Evolutionary conservation across 306 rosid species (phyloP), one percentile per base, ranked within the genome.

Genomic region (Rubus parviflorus): DNA sequence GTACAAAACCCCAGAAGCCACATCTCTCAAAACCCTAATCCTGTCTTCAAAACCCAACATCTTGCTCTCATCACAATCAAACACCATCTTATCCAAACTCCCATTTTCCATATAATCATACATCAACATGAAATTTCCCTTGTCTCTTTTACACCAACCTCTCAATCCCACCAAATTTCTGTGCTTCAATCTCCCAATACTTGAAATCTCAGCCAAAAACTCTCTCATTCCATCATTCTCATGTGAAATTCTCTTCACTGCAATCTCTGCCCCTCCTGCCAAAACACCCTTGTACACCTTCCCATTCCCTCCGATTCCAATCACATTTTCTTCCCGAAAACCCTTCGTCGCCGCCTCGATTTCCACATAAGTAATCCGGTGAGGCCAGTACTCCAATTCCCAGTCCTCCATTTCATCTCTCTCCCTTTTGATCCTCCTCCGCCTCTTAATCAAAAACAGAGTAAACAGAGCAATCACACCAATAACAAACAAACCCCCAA

Each of bases 301-400:
- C 47, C 97, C 92, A 68, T 92, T 94, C 53, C 92, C 97, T 62
- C 98, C 97, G 16, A 87, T 61, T 37, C 98, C 98, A 43, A 94
- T 89, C 81, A 87, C 97, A 60, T 90, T 92, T 68, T 84, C 90
- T 46, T 90, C 91, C 1, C 9, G 62, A 45, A 94, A 90, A 1
- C 86, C 83, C 17, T 88, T 86, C 7, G 98, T 92, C 2, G 95
- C 89, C 14, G 74, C 71, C 71, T 84, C 89, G 1, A 94, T 88
- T 75, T 94, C 97, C 17, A 85, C 86, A 46, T 85, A 85, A 0
- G 87, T 19, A 60, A 94, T 90, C 64, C 91, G 85, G 77, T 90
- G 97, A 1, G 97, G 98, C 98, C 97, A 94, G 73, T 88, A 94
- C 83, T 92, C 97, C 57, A 94, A 82, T 69, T 94, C 98, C 98